A percentile compares a stretch with the other conserved stretches of the same genome.
These are phyloP conservation scores for Cladobotryum protrusum DNA, from an alignment of 2,329 filamentous ascomycete species.

Conservation along the genomic window DNA sequence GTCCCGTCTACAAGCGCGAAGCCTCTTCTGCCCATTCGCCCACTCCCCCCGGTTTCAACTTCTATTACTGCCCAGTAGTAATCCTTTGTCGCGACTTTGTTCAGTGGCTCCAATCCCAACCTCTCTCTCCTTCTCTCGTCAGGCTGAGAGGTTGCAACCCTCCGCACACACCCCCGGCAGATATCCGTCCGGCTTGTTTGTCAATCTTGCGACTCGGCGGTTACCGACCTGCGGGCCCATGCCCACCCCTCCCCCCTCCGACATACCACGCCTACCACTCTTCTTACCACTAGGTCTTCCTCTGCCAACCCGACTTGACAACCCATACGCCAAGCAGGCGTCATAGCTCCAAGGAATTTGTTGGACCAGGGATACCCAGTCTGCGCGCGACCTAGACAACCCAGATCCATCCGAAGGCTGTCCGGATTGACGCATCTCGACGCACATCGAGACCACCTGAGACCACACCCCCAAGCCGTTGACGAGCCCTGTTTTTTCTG, in stretches of 20 bases:
- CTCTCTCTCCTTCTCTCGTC: background rate
- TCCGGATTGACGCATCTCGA: slow-evolving; percentile 50
- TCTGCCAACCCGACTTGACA: slow-evolving; percentile 11
- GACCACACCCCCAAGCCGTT: slow-evolving; percentile 32
- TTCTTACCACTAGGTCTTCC: slow-evolving; percentile 5
- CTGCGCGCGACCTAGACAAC: slow-evolving; percentile 5
- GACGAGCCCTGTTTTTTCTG: slow-evolving; percentile 46
- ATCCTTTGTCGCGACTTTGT: too few relatives aligned
- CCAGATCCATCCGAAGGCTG: slow-evolving; percentile 21
- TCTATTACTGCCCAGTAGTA: background rate
- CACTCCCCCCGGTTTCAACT: slow-evolving; percentile 3
- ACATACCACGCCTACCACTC: slow-evolving; percentile 1
- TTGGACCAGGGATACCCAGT: slow-evolving; percentile 9
- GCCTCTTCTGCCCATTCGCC: slow-evolving; percentile 1
- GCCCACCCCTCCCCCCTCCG: slow-evolving; percentile 6
- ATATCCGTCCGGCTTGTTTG: slow-evolving; percentile 2
- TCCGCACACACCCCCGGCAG: slow-evolving; percentile 1
- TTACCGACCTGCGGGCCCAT: slow-evolving; percentile 1
- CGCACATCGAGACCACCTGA: slow-evolving; percentile 52
- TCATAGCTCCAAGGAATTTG: slow-evolving; percentile 11
- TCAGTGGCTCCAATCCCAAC: background rate
- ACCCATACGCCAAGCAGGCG: slow-evolving; percentile 12
- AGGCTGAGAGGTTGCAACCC: background rate
- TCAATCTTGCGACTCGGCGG: slow-evolving; percentile 2
- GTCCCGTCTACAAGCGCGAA: slow-evolving; percentile 10